Evolutionary conservation across 108 stramenopile species (phyloP).

Genomic region (Nannochloropsis oceanica): DNA sequence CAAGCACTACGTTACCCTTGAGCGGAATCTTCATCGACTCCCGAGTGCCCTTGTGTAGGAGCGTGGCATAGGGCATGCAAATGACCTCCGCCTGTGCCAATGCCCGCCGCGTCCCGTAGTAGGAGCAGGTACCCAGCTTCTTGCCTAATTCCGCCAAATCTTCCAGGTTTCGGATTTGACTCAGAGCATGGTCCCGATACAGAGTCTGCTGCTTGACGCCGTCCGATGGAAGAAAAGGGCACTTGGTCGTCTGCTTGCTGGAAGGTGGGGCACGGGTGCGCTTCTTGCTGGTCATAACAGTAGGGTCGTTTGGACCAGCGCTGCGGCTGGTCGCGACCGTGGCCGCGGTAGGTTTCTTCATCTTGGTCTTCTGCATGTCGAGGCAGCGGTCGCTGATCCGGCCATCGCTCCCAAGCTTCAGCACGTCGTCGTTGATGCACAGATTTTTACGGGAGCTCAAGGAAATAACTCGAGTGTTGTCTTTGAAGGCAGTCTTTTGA

Average conservation of each 20-base stretch:
- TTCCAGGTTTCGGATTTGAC: conserved; percentile 68
- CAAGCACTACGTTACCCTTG: conserved; percentile 55
- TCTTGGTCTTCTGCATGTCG: conserved; percentile 62
- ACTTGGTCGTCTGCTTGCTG: conserved; percentile 13
- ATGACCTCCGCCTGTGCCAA: conserved; percentile 18
- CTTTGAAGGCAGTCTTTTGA: conserved; percentile 44
- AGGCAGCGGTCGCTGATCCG: conserved; percentile 72
- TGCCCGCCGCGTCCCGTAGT: conserved; percentile 69
- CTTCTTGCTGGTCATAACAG: not conserved
- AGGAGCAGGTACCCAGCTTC: conserved; percentile 62
- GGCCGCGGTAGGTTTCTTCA: conserved; percentile 1
- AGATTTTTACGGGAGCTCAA: conserved; percentile 65
- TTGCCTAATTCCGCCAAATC: conserved; percentile 57
- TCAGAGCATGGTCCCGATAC: conserved; percentile 64
- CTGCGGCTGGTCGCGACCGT: not conserved
- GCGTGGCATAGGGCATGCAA: conserved; percentile 63
- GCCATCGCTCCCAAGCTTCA: conserved; percentile 42
- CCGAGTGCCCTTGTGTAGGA: conserved; percentile 51
- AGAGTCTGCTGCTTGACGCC: conserved; percentile 39
- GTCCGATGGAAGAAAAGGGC: conserved; percentile 47
- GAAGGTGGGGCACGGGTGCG: not conserved
- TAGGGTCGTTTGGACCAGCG: not conserved
- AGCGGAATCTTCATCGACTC: conserved; percentile 58
- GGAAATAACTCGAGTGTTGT: conserved; percentile 54
- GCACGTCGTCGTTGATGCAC: conserved; percentile 56